Percentiles rank a stretch among this genome's conserved stretches.
phyloP scores from a whole-genome alignment of 768 basidiomycete genomes.

The Candolleomyces efflorescens region DNA sequence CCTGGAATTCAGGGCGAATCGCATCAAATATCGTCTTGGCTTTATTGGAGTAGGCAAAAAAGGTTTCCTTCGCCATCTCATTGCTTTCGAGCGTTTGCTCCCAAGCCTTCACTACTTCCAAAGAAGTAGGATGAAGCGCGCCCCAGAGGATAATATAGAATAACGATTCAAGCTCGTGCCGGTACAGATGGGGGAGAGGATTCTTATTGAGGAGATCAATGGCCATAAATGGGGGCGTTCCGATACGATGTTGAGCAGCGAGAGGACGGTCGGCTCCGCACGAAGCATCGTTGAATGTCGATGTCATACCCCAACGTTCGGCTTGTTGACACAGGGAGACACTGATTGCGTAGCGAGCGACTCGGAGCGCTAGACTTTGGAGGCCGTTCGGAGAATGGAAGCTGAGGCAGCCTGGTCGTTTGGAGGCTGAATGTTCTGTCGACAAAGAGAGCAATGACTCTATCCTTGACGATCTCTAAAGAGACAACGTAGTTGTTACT shows the following conservation, averaged over 20 bases:
- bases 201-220: slow-evolving; percentile 12
- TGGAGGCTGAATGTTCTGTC: too few species aligned
- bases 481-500: too few species aligned
- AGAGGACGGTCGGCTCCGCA: neutral
- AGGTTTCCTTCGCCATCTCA: neutral
- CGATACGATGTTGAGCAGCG: slow-evolving; percentile 14
- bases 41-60: too few species aligned
- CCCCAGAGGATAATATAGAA: slow-evolving; percentile 19
- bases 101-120: neutral
- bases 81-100: neutral
- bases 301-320: slow-evolving; percentile 24
- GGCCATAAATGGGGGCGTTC: slow-evolving; percentile 27
- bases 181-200: slow-evolving; percentile 11
- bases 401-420: too few species aligned
- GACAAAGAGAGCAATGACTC: too few species aligned
- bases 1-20: neutral
- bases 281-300: slow-evolving; percentile 6
- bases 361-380: too few species aligned
- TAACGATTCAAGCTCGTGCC: slow-evolving; percentile 21
- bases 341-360: too few species aligned
- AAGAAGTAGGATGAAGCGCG: slow-evolving; percentile 9
- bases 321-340: too few species aligned
- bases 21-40: too few species aligned
- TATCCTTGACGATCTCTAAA: too few species aligned
- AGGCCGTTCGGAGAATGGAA: too few species aligned